Evolutionary conservation across 73 alveolate species (phyloP).

Genomic region (Halteria grandinella): DNA sequence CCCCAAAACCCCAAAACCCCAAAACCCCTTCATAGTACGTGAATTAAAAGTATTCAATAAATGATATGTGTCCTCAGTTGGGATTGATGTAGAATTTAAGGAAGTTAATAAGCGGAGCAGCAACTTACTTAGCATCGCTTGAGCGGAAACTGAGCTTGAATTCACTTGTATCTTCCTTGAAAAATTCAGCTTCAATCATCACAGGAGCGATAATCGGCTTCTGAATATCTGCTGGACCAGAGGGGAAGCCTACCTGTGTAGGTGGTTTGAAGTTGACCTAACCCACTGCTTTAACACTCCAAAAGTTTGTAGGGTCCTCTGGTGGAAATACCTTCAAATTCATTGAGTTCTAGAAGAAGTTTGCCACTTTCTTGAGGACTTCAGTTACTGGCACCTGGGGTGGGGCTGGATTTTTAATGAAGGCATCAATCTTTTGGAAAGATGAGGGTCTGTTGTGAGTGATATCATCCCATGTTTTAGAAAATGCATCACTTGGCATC

Average conservation of each 20-base stretch:
- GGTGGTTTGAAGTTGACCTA: constrained; percentile 49
- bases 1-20: too few relatives aligned
- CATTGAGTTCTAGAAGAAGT: constrained; percentile 41
- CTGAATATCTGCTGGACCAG: constrained; percentile 50
- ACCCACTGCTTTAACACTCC: constrained; percentile 56
- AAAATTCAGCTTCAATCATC: constrained; percentile 62
- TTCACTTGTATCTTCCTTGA: constrained; percentile 49
- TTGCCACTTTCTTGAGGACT: constrained; percentile 60
- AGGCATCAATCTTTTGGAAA: constrained; percentile 58
- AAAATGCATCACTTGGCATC: constrained; percentile 60
- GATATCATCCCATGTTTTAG: constrained; percentile 58
- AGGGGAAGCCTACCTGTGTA: constrained; percentile 44
- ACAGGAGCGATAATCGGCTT: constrained; percentile 45
- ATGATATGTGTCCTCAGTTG: too few relatives aligned
- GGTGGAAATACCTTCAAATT: constrained; percentile 60
- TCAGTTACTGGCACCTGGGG: constrained; percentile 32
- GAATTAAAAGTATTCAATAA: too few relatives aligned
- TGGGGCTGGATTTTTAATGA: constrained; percentile 64
- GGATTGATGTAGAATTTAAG: constrained; percentile 57
- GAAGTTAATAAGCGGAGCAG: constrained; percentile 37
- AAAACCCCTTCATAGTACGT: too few relatives aligned
- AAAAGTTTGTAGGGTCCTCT: constrained; percentile 17
- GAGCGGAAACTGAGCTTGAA: constrained; percentile 60
- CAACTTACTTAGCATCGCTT: constrained; percentile 33
- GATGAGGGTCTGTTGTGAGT: constrained; percentile 58